These are phyloP conservation scores for Colletotrichum sublineola DNA, from an alignment of 2,329 filamentous ascomycete species.

Conservation along the genomic window DNA sequence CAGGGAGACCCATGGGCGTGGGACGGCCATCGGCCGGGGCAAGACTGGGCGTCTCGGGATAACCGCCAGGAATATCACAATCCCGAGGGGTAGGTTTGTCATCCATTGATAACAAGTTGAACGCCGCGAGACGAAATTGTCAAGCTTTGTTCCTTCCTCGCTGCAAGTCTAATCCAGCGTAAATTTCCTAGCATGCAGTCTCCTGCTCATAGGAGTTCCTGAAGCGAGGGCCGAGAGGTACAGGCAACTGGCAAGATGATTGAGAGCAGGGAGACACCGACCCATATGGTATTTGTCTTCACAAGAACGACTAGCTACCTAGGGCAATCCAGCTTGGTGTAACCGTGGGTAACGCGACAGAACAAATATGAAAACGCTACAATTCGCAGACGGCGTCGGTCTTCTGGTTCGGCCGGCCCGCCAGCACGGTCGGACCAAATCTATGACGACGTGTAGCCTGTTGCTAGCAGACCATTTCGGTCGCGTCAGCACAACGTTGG, in stretches of 20 bases:
- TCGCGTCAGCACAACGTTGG: constrained; percentile 33
- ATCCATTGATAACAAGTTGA: constrained; percentile 44
- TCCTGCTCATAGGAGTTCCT: background rate
- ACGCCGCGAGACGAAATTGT: background rate
- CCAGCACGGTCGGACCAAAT: background rate
- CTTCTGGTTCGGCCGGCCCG: constrained; percentile 5
- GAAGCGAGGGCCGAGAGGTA: no score
- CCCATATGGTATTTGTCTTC: background rate
- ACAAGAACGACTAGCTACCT: background rate
- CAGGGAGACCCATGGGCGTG: constrained; percentile 24
- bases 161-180: background rate
- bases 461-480: constrained; percentile 5
- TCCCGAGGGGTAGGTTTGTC: constrained; percentile 49
- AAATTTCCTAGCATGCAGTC: background rate
- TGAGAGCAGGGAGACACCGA: background rate
- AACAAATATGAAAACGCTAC: background rate
- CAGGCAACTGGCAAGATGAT: background rate
- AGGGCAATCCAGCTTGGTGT: constrained; percentile 2
- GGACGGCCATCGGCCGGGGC: constrained; percentile 41
- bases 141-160: background rate
- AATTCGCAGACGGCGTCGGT: constrained; percentile 7
- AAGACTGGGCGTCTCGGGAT: constrained; percentile 48
- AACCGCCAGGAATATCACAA: constrained; percentile 51
- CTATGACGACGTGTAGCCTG: constrained; percentile 35
- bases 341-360: background rate